Evolutionary conservation across 176 grass and related monocot species (phyloP).

Genomic region (Bothriochloa decipiens): DNA sequence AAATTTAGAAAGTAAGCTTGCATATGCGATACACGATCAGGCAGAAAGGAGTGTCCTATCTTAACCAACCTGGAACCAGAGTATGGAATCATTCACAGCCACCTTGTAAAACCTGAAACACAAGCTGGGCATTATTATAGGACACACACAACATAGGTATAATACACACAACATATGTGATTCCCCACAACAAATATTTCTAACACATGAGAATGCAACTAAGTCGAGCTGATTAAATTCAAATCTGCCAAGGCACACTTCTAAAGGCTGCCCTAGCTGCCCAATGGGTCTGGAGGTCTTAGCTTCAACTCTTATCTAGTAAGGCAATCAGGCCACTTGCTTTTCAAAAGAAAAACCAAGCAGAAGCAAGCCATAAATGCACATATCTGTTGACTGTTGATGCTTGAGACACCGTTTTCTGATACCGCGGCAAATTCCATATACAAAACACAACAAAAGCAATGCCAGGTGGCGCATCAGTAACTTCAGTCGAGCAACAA

Average conservation of each 20-base stretch:
- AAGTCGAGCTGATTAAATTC: not conserved
- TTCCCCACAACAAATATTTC: not conserved
- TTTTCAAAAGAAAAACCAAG: slow-evolving; percentile 1
- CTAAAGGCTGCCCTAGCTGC: not conserved
- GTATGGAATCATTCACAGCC: slow-evolving; percentile 60
- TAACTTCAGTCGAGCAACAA: not conserved
- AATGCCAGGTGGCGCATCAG: not conserved
- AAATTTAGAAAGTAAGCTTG: not conserved
- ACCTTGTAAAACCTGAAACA: slow-evolving; percentile 94
- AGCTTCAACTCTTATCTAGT: slow-evolving; percentile 3
- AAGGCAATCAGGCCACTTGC: not conserved
- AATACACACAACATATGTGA: not conserved
- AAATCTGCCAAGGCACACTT: not conserved
- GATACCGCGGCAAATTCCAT: not conserved
- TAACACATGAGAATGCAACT: not conserved
- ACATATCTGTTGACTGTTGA: not conserved
- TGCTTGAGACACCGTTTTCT: not conserved
- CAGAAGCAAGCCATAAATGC: not conserved
- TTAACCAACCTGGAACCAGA: slow-evolving; percentile 96
- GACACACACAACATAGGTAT: not conserved
- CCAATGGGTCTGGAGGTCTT: not conserved
- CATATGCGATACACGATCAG: slow-evolving; percentile 2
- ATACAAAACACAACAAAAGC: not conserved
- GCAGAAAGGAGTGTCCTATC: slow-evolving; percentile 42
- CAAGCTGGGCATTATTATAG: not conserved